These are phyloP conservation scores for Daedaleopsis nitida DNA, from an alignment of 768 basidiomycete species.

Conservation along the genomic window DNA sequence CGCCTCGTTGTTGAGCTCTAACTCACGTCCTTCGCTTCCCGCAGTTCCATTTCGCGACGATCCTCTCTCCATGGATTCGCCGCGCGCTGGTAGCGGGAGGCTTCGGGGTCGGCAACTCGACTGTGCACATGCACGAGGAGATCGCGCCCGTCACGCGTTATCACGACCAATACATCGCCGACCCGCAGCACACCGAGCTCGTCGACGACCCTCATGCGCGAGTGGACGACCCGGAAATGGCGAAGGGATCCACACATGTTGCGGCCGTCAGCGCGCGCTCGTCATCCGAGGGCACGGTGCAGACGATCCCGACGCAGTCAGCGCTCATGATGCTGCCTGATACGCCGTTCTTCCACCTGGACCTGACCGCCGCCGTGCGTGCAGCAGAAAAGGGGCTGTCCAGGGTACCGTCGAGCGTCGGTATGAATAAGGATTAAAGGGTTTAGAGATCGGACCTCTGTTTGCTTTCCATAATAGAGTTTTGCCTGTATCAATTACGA, in stretches of 20 bases:
- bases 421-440: not conserved
- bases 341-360: constrained; percentile 88
- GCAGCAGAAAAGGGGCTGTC: constrained; percentile 30
- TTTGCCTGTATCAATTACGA: constrained; percentile 13
- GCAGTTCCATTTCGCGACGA: constrained; percentile 86
- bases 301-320: not conserved
- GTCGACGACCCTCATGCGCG: not conserved
- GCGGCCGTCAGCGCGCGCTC: constrained; percentile 8
- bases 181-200: constrained; percentile 28
- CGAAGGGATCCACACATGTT: not conserved
- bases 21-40: not conserved
- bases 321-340: constrained; percentile 43
- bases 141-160: constrained; percentile 74
- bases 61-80: constrained; percentile 90
- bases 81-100: constrained; percentile 86
- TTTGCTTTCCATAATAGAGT: not conserved
- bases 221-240: constrained; percentile 9
- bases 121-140: constrained; percentile 52
- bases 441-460: not conserved
- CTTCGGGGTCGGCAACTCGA: constrained; percentile 68
- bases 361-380: constrained; percentile 31
- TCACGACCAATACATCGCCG: constrained; percentile 39
- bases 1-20: too few species aligned
- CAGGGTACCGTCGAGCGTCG: constrained; percentile 5
- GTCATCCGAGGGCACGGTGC: constrained; percentile 12